These are phyloP conservation scores for Verticillium isaacii DNA, from an alignment of 2,329 filamentous ascomycete genomes.

Conservation along the genomic window DNA sequence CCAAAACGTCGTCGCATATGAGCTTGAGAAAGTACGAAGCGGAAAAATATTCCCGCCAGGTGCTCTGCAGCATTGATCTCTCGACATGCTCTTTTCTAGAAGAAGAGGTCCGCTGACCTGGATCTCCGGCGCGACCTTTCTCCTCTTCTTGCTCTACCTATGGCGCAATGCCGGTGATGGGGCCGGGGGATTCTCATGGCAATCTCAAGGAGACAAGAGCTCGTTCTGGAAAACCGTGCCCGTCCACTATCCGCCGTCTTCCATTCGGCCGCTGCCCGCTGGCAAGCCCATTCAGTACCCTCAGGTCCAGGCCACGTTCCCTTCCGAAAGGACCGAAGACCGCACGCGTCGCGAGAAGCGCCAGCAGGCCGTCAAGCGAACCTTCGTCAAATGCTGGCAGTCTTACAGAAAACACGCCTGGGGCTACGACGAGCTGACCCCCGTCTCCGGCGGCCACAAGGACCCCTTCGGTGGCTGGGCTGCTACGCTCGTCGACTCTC, in stretches of 20 bases:
- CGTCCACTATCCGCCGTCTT: conserved; percentile 12
- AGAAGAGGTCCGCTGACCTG: too few species aligned
- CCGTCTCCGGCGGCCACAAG: conserved; percentile 39
- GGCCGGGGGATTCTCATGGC: too few species aligned
- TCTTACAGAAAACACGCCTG: conserved; percentile 49
- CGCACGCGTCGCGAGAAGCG: conserved; percentile 19
- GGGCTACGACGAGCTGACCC: conserved; percentile 46
- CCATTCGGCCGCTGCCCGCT: conserved; percentile 24
- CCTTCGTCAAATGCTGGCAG: conserved; percentile 40
- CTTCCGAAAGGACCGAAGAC: conserved; percentile 14
- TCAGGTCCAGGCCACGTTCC: conserved; percentile 25
- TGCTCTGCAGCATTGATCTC: too few species aligned
- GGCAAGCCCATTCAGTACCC: conserved; percentile 21
- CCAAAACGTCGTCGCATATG: too few species aligned
- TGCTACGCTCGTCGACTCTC: conserved; percentile 54
- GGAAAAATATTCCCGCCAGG: too few species aligned
- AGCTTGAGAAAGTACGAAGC: too few species aligned
- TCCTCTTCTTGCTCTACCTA: too few species aligned
- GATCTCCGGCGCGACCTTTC: too few species aligned
- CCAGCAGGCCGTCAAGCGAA: conserved; percentile 31
- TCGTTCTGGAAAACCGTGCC: conserved; percentile 15
- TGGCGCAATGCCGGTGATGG: too few species aligned
- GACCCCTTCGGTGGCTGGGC: conserved; percentile 50
- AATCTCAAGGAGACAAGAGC: too few species aligned
- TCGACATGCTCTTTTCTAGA: too few species aligned